phyloP scores from a whole-genome alignment of 345 rosid genomes.

The Conringia planisiliqua region DNA sequence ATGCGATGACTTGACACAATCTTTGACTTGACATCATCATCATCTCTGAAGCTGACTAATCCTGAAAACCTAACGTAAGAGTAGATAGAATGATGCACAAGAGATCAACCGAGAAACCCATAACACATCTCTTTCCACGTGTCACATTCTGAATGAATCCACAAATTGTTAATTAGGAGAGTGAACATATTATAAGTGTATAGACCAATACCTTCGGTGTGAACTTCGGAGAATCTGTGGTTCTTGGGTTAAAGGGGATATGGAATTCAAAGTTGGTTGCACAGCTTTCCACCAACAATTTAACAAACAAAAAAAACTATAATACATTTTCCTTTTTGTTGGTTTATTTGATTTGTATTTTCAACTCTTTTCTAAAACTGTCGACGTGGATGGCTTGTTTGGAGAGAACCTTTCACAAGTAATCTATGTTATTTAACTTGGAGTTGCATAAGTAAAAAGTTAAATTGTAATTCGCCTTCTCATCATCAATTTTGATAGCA shows the following conservation, averaged over 20 bases:
- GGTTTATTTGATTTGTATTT: neutral
- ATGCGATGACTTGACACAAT: slow-evolving; percentile 29
- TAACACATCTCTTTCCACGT: slow-evolving; percentile 9
- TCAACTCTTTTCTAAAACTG: neutral
- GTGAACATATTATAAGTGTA: neutral
- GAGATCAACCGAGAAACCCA: slow-evolving; percentile 19
- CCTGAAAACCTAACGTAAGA: slow-evolving; percentile 18
- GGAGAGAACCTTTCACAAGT: slow-evolving; percentile 16
- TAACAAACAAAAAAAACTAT: slow-evolving; percentile 24
- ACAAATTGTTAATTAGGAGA: neutral
- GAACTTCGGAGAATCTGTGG: slow-evolving; percentile 26
- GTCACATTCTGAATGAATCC: slow-evolving; percentile 9
- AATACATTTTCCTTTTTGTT: neutral
- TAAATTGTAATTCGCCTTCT: neutral
- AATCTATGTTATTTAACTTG: slow-evolving; percentile 7
- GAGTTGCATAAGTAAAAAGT: slow-evolving; percentile 8
- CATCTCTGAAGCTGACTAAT: slow-evolving; percentile 18
- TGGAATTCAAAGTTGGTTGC: slow-evolving; percentile 35
- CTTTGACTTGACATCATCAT: slow-evolving; percentile 31
- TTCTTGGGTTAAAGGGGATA: slow-evolving; percentile 12
- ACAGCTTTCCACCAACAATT: slow-evolving; percentile 34
- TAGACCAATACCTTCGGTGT: slow-evolving; percentile 27
- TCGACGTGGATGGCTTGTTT: slow-evolving; percentile 24
- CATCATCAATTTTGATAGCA: slow-evolving; percentile 13
- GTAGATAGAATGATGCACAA: slow-evolving; percentile 26